phyloP scores from a whole-genome alignment of 306 rosid species.

The Ormosia emarginata region DNA sequence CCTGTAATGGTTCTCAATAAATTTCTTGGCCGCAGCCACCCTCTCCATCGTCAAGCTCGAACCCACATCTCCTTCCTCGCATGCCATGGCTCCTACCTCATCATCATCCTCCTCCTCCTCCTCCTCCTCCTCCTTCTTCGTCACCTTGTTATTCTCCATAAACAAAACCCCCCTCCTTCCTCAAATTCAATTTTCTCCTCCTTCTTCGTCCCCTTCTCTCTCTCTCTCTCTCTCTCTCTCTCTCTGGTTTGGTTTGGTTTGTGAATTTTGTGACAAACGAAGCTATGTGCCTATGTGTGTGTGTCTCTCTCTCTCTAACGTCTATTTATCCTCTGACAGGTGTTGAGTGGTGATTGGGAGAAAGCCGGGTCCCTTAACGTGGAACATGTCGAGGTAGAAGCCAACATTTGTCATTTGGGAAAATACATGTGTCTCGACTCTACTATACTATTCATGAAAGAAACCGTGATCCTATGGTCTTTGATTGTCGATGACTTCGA shows the following conservation, averaged over 20 bases:
- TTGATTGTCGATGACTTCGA: not conserved
- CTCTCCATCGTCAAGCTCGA: constrained; percentile 86
- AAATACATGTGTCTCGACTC: not conserved
- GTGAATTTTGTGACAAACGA: too few species aligned
- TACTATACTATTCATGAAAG: too few species aligned
- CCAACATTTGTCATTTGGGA: not conserved
- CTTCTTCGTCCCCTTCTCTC: not conserved
- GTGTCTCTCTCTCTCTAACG: not conserved
- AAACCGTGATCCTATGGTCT: not conserved
- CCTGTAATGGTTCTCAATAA: constrained; percentile 79
- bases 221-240: not conserved
- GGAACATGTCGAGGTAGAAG: not conserved
- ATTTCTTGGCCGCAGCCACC: constrained; percentile 92
- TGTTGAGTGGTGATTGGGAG: constrained; percentile 12
- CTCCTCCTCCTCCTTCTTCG: not conserved
- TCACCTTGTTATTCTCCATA: constrained; percentile 27
- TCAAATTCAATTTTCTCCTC: not conserved
- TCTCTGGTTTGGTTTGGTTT: too few species aligned
- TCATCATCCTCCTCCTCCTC: constrained; percentile 16
- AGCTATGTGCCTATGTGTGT: not conserved
- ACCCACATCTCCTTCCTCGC: constrained; percentile 30
- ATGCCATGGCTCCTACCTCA: constrained; percentile 28
- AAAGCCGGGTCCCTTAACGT: too few species aligned
- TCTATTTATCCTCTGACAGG: not conserved
- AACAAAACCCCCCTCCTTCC: not conserved